Percentiles rank a stretch among this genome's conserved stretches.
Evolutionary conservation across 306 rosid species (phyloP).

Genomic region (Pyrus bretschneideri): DNA sequence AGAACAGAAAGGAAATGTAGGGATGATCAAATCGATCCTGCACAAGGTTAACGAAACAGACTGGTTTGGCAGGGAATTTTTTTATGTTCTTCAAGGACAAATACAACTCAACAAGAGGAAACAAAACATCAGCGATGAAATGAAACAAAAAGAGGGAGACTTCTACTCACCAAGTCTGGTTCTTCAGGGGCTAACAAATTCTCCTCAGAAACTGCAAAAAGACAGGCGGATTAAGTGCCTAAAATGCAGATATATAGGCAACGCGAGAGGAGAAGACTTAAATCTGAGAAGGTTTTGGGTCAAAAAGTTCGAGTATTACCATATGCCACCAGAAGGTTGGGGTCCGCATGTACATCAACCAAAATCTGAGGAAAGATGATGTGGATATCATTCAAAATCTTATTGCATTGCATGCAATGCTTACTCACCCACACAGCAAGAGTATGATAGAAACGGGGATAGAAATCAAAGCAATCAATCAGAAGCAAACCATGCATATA

Average conservation of each 20-base stretch:
- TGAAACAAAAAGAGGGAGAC: neutral
- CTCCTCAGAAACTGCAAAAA: constrained; percentile 78
- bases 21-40: constrained; percentile 91
- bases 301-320: constrained; percentile 39
- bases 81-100: neutral
- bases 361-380: constrained; percentile 51
- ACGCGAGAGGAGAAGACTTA: neutral
- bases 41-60: constrained; percentile 8
- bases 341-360: constrained; percentile 75
- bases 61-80: neutral
- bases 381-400: constrained; percentile 1
- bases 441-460: neutral
- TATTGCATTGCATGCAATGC: constrained; percentile 1
- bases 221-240: neutral
- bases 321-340: constrained; percentile 80
- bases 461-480: neutral
- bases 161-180: constrained; percentile 56
- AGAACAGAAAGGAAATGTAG: constrained; percentile 70
- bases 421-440: neutral
- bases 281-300: neutral
- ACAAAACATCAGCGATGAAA: neutral
- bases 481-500: neutral
- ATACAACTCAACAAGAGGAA: neutral
- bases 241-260: neutral
- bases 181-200: constrained; percentile 57